phyloP scores from a whole-genome alignment of 2,329 filamentous ascomycete species.

The Xylogone sp. region DNA sequence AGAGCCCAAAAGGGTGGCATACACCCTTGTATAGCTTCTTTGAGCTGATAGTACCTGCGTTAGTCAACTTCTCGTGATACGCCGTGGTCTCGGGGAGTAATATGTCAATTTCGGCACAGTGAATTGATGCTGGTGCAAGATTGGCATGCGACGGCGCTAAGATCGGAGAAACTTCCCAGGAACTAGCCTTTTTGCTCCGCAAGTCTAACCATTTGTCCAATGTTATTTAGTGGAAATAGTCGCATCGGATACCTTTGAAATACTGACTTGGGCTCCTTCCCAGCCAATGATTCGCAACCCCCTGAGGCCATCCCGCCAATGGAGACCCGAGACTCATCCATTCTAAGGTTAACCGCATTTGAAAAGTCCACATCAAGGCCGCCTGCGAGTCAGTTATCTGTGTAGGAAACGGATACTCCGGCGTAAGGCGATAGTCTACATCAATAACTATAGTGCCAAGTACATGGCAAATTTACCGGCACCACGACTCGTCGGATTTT shows the following conservation, averaged over 20 bases:
- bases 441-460: constrained; percentile 47
- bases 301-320: constrained; percentile 25
- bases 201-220: constrained; percentile 1
- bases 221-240: neutral
- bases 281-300: constrained; percentile 35
- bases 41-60: constrained; percentile 27
- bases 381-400: constrained; percentile 53
- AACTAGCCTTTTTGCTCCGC: constrained; percentile 21
- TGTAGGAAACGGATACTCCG: constrained; percentile 57
- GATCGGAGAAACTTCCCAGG: constrained; percentile 31
- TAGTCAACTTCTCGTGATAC: constrained; percentile 29
- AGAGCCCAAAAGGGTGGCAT: constrained; percentile 33
- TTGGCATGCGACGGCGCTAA: constrained; percentile 28
- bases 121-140: constrained; percentile 30
- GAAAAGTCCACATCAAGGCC: constrained; percentile 25
- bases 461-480: constrained; percentile 23
- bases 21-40: constrained; percentile 33
- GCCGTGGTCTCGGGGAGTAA: constrained; percentile 28
- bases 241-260: neutral
- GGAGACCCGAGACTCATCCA: constrained; percentile 15
- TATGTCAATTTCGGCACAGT: constrained; percentile 31
- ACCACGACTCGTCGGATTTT: constrained; percentile 24
- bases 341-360: constrained; percentile 6
- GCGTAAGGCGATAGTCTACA: constrained; percentile 62
- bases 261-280: constrained; percentile 24